Evolutionary conservation across 768 basidiomycete genomes (phyloP), one percentile per base, ranked within the genome.

Genomic region (Rhizopogon sp.): DNA sequence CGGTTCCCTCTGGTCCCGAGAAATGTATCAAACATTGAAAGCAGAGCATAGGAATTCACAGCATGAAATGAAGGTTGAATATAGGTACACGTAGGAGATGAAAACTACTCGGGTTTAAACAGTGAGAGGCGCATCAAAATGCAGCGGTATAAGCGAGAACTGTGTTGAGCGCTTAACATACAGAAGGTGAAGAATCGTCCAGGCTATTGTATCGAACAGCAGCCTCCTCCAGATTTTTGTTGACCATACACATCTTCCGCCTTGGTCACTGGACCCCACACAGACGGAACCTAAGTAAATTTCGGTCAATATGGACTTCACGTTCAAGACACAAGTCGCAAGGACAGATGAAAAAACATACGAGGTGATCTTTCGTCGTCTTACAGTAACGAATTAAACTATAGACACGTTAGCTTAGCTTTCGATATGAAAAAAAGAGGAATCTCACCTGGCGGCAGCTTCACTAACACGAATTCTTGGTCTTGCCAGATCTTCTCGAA

Each of bases 221-320:
- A 85, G 50, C 58, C 76, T 55, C 63, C 64, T 60, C 60, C 74
- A 73, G 79, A 64, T 54, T 77, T 72, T 67, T 83, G 84, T 52
- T 87, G 89, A 25, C 87, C 88, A 65, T 93, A 98, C 46, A 96
- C 96, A 68, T 99, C 96, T 56, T 96, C 92, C 42, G 83, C 84
- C 66, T 89, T 90, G 60, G 84, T 84, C n/a, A 96, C 86, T 22
- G 91, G 87, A 9, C 97, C 97, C 97, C 97, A 99, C 1, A 99
- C 92, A 17, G 90, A 93, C 25, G 95, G 94, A 47, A 96, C 88
- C 89, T 94, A 64, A 22, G 63, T 29, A 52, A 50, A 42, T 22
- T 14, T 37, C 59, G 39, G 60, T 65, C 50, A 65, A 63, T 37
- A 56, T 59, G 35, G 5, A 37, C 10, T 3, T 37, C 0, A 16